Percentiles rank a stretch among this genome's conserved stretches.
These are phyloP conservation scores for Solanum pennellii DNA, from an alignment of 257 asterid species.

Conservation along the genomic window DNA sequence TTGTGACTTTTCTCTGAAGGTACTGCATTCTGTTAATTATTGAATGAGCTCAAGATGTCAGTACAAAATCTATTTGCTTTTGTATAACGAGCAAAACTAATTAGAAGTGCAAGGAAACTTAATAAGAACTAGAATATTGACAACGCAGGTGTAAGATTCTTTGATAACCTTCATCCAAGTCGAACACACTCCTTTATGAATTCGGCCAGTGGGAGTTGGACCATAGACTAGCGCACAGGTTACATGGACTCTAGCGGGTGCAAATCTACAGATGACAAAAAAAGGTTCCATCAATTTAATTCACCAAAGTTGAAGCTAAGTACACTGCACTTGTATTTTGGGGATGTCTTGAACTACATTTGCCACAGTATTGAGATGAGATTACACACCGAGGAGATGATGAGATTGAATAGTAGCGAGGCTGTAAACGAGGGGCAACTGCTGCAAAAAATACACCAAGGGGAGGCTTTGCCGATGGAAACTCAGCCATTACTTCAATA, in stretches of 20 bases:
- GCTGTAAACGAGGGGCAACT: constrained; percentile 61
- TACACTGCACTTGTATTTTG: neutral
- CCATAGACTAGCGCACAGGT: constrained; percentile 65
- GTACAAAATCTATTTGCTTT: neutral
- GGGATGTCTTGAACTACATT: neutral
- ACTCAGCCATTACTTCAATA: constrained; percentile 73
- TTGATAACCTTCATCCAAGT: constrained; percentile 76
- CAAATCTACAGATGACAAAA: constrained; percentile 36
- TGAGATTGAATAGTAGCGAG: constrained; percentile 73
- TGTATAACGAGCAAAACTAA: neutral
- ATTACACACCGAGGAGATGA: constrained; percentile 60
- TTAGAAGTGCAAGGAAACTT: neutral
- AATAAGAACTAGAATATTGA: neutral
- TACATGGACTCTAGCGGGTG: constrained; percentile 55
- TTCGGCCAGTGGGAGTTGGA: constrained; percentile 66
- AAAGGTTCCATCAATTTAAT: neutral
- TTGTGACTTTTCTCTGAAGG: constrained; percentile 37
- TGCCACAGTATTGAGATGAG: neutral
- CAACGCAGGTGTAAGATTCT: neutral
- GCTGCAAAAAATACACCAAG: constrained; percentile 85
- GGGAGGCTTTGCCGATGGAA: constrained; percentile 74
- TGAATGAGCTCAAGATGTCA: neutral
- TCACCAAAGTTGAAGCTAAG: neutral
- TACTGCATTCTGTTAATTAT: constrained; percentile 39
- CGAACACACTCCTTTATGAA: constrained; percentile 77